phyloP scores from a whole-genome alignment of 768 basidiomycete genomes.

The Peribolospora kevripleyi region DNA sequence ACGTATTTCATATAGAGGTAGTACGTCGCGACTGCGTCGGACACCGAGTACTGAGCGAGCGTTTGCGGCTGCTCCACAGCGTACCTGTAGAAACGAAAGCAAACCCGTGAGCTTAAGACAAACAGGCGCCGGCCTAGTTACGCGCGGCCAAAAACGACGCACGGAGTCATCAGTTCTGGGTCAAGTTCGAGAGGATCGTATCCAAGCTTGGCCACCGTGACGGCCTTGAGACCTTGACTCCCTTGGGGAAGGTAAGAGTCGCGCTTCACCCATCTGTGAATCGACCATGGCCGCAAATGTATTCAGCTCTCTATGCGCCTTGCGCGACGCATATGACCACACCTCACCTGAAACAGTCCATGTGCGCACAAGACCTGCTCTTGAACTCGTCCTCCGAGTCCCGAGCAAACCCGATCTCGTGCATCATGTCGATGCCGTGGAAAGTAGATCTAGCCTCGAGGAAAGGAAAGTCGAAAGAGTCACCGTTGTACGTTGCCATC shows the following conservation, averaged over 20 bases:
- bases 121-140: not conserved
- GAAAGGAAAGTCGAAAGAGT: conserved; percentile 98
- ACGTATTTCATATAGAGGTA: conserved; percentile 99
- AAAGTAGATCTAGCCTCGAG: conserved; percentile 57
- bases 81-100: conserved; percentile 34
- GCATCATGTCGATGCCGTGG: conserved; percentile 88
- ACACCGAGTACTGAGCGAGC: conserved; percentile 92
- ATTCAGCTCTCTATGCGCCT: not conserved
- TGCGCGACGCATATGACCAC: not conserved
- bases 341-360: conserved; percentile 75
- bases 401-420: conserved; percentile 74
- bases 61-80: conserved; percentile 84
- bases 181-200: conserved; percentile 94
- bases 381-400: conserved; percentile 92
- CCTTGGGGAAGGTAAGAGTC: conserved; percentile 97
- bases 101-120: not conserved
- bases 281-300: not conserved
- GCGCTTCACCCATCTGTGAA: conserved; percentile 66
- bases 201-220: conserved; percentile 82
- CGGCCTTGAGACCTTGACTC: conserved; percentile 92
- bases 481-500: conserved; percentile 95
- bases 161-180: conserved; percentile 99
- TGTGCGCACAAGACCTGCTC: conserved; percentile 70
- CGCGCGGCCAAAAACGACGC: conserved; percentile 18
- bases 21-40: conserved; percentile 98